Evolutionary conservation across 441 rosid species (phyloP), one percentile per base, ranked within the genome.

Genomic region (Rhodomyrtus psidioides): DNA sequence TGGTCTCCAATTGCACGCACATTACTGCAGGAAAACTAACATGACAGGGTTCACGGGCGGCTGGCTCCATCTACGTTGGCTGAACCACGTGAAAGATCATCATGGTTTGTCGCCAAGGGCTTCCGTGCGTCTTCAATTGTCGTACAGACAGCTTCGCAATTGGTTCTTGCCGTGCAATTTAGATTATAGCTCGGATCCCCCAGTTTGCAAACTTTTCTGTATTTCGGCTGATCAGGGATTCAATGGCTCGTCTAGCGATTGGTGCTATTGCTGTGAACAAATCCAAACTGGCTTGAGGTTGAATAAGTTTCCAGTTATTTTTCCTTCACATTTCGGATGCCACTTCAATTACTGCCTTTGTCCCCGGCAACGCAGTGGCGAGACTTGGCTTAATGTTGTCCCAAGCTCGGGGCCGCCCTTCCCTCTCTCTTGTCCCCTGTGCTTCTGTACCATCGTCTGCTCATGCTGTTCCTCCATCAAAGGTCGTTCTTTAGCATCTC

Each of bases 331-430:
- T 0, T 70, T 26, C 15, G 49, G 26, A 34, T 70, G 21, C n/a
- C 79, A 2, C 49, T 70, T 70, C 79, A 39, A 39, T 62, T 62
- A 16, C 44, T 34, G 46, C 46, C 76, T 17, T 4, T 19, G 46
- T 30, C 19, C 46, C 46, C 30, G 0, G 26, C 76, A 34, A 30
- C 34, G 14, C 46, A 9, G 24, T 14, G 1, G 24, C 46, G 0
- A 19, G 26, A 30, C 46, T 9, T 19, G 26, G 76, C 76, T 17
- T 30, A 30, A 30, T 24, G 34, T 65, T 1, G 3, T 30, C 42
- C 3, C 7, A 0, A 5, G 24, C 44, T 62, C 0, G 0, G 13
- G 75, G 21, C 28, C 10, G 5, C 39, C 34, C 39, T 59, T 59
- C 65, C 62, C 27, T 14, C 62, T n/a, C 9, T 27, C 34, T 27